These are phyloP conservation scores for Colletotrichum sp. DNA, from an alignment of 2,329 filamentous ascomycete species.

Conservation along the genomic window DNA sequence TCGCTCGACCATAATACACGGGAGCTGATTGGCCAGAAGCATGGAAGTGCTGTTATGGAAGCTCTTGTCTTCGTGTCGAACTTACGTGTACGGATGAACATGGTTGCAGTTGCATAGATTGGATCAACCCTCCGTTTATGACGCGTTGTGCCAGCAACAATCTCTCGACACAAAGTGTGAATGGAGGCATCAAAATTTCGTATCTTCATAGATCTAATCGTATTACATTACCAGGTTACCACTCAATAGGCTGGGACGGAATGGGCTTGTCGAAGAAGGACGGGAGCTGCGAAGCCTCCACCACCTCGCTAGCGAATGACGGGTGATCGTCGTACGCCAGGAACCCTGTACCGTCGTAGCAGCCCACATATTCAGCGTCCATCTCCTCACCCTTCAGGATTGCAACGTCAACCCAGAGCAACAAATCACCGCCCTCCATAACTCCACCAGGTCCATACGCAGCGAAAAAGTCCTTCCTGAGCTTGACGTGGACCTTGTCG, in stretches of 20 bases:
- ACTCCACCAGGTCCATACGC: constrained; percentile 12
- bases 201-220: neutral
- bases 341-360: constrained; percentile 15
- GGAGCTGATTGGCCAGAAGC: neutral
- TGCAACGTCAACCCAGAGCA: constrained; percentile 14
- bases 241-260: constrained; percentile 7
- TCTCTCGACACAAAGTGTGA: neutral
- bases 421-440: constrained; percentile 13
- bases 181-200: neutral
- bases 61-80: neutral
- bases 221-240: neutral
- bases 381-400: constrained; percentile 16
- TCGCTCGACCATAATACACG: neutral
- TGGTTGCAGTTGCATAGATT: neutral
- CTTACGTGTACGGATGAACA: neutral
- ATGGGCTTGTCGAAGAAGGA: constrained; percentile 11
- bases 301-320: neutral
- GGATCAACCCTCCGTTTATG: neutral
- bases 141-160: neutral
- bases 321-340: constrained; percentile 9
- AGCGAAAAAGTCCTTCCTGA: constrained; percentile 11
- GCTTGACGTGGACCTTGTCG: constrained; percentile 17
- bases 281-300: neutral
- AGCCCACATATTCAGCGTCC: constrained; percentile 17
- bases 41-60: neutral